These are phyloP conservation scores for Emmonsia crescens DNA, from an alignment of 2,329 filamentous ascomycete species.

Conservation along the genomic window DNA sequence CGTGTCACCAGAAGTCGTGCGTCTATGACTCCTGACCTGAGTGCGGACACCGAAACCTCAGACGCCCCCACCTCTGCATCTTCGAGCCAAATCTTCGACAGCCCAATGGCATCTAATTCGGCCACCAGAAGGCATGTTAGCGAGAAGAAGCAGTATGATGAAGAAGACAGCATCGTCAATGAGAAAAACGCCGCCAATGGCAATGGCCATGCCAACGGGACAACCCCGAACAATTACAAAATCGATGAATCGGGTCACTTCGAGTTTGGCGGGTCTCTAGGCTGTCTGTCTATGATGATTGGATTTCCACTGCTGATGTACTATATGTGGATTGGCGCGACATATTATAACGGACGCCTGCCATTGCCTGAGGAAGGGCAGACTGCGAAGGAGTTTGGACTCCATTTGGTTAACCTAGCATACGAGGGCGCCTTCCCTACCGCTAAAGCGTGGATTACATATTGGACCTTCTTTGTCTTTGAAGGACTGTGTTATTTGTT, in stretches of 20 bases:
- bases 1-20: conserved; percentile 36
- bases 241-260: conserved; percentile 42
- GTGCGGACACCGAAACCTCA: conserved; percentile 9
- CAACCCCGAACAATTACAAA: conserved; percentile 22
- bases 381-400: conserved; percentile 58
- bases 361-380: conserved; percentile 57
- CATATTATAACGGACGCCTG: conserved; percentile 78
- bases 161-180: conserved; percentile 11
- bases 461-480: conserved; percentile 86
- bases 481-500: conserved; percentile 74
- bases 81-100: not conserved
- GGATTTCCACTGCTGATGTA: conserved; percentile 93
- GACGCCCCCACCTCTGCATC: not conserved
- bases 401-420: conserved; percentile 59
- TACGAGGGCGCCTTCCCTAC: conserved; percentile 80
- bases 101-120: not conserved
- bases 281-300: conserved; percentile 75
- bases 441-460: conserved; percentile 75
- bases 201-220: conserved; percentile 13
- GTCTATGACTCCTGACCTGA: conserved; percentile 22
- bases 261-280: conserved; percentile 83
- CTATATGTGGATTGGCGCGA: conserved; percentile 98
- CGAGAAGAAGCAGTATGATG: conserved; percentile 12
- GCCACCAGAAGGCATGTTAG: conserved; percentile 1
- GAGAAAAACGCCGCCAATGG: conserved; percentile 17